Base-by-base conservation (phyloP, 306 rosid species). In the Casuarina cunninghamiana region DNA sequence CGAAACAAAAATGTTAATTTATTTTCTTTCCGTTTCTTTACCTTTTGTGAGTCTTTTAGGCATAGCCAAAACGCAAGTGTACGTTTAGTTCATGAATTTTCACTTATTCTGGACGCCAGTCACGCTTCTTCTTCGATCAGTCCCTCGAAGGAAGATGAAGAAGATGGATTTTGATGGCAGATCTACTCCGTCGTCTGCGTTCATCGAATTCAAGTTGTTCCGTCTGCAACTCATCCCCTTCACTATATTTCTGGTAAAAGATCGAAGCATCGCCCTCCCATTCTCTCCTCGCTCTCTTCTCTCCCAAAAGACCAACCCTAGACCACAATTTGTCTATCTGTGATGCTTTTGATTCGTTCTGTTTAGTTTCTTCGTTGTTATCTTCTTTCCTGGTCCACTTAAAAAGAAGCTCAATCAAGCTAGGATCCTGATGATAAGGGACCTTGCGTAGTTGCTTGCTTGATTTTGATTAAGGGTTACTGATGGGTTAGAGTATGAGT, bases 241-340 rank as follows among this genome's bases (percentile, higher is more conserved):
- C n/a, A 32, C 43, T 41, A 32, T 69, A n/a, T 58, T 77, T 35
- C 49, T 77, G 81, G 81, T 77, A 66, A 58, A 26, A 58, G 26
- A 9, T 15, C 65, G 38, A 51, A 58, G 21, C 44, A 26, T 26
- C 26, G 19, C 44, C 19, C 73, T 44, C 45, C 26, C 58, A 0
- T 17, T 60, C 38, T n/a, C 53, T 53, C 41, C 53, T 71, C 75
- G n/a, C 37, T 57, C 41, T 6, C 43, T 58, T 26, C 8, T 53
- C 32, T 5, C 2, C 2, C 37, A 19, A 37, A 3, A 9, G 26
- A 21, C 19, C 57, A 53, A 53, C 57, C 57, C 57, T 53, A 15
- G 5, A n/a, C 19, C 2, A 16, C 57, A 53, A 53, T 15, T 1
- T 15, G 19, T 53, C 57, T 53, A 16, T 53, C 57, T 15, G 11